Percentiles rank a stretch among this genome's conserved stretches.
These are phyloP conservation scores for Vigna nakashimae DNA, from an alignment of 306 rosid genomes.

Conservation along the genomic window DNA sequence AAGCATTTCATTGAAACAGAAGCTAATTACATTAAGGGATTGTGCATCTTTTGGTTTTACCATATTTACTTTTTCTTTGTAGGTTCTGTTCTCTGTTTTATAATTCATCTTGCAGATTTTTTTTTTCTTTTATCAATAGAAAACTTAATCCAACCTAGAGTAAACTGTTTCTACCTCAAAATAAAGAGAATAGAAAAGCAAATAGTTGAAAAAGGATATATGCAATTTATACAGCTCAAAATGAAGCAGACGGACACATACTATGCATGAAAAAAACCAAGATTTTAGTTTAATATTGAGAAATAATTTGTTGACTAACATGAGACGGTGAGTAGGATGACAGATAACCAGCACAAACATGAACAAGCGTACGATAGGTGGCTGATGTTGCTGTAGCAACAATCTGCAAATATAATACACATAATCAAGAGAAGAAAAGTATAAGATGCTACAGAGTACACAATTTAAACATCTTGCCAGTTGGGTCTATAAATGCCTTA, in stretches of 20 bases:
- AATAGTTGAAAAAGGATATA: conserved; percentile 20
- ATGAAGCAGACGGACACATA: conserved; percentile 19
- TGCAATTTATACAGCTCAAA: conserved; percentile 1
- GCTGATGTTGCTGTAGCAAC: conserved; percentile 70
- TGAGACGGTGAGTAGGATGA: conserved; percentile 90
- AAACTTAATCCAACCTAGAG: conserved; percentile 28
- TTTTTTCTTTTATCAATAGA: conserved; percentile 18
- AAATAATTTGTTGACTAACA: conserved; percentile 61
- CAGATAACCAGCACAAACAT: conserved; percentile 89
- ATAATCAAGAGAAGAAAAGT: conserved; percentile 40
- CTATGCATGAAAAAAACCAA: conserved; percentile 13
- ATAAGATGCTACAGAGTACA: conserved; percentile 27
- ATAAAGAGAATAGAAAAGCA: conserved; percentile 14
- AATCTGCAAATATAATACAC: conserved; percentile 66
- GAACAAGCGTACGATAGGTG: conserved; percentile 74
- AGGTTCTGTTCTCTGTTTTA: background rate
- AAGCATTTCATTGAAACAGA: background rate
- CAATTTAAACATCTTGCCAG: conserved; percentile 25
- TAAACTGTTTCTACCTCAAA: conserved; percentile 26
- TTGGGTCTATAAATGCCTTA: conserved; percentile 26
- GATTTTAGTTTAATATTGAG: conserved; percentile 21
- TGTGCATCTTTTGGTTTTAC: background rate
- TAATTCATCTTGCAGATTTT: background rate
- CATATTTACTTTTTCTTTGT: conserved; percentile 7
- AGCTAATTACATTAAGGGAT: background rate